A percentile compares a stretch with the other conserved stretches of the same genome.
phyloP scores from a whole-genome alignment of 108 stramenopile species.

The Cyclostephanos invisitatus region DNA sequence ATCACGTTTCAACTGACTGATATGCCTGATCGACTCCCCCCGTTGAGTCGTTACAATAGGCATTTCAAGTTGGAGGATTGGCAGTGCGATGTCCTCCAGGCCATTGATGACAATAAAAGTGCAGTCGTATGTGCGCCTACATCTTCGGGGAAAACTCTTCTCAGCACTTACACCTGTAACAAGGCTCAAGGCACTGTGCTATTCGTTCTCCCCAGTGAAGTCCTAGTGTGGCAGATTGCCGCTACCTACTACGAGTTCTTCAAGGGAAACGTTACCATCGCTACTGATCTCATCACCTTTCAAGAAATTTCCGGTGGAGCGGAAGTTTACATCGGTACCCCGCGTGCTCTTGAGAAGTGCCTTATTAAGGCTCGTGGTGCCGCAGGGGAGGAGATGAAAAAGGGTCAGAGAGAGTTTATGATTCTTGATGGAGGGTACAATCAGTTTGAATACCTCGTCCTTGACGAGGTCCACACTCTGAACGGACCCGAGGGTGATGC shows the following conservation, averaged over 20 bases:
- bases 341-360: slow-evolving; percentile 90
- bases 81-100: slow-evolving; percentile 94
- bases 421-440: slow-evolving; percentile 94
- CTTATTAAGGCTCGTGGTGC: slow-evolving; percentile 94
- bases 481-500: slow-evolving; percentile 98
- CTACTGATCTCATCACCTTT: slow-evolving; percentile 89
- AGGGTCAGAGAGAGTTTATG: slow-evolving; percentile 92
- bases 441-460: slow-evolving; percentile 97
- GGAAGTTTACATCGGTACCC: slow-evolving; percentile 97
- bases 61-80: slow-evolving; percentile 93
- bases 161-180: slow-evolving; percentile 98
- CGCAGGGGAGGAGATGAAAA: slow-evolving; percentile 93
- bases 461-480: slow-evolving; percentile 98
- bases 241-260: slow-evolving; percentile 98
- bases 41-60: slow-evolving; percentile 94
- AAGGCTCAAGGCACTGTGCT: slow-evolving; percentile 87
- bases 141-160: slow-evolving; percentile 97
- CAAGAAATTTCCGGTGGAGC: slow-evolving; percentile 90
- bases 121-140: slow-evolving; percentile 99
- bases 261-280: slow-evolving; percentile 92
- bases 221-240: slow-evolving; percentile 99
- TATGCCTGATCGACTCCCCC: slow-evolving; percentile 97
- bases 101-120: slow-evolving; percentile 89
- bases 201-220: slow-evolving; percentile 98
- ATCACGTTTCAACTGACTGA: slow-evolving; percentile 94